Evolutionary conservation across 176 grass and related monocot genomes (phyloP), one percentile per base, ranked within the genome.

Genomic region (Zoysia pacifica): DNA sequence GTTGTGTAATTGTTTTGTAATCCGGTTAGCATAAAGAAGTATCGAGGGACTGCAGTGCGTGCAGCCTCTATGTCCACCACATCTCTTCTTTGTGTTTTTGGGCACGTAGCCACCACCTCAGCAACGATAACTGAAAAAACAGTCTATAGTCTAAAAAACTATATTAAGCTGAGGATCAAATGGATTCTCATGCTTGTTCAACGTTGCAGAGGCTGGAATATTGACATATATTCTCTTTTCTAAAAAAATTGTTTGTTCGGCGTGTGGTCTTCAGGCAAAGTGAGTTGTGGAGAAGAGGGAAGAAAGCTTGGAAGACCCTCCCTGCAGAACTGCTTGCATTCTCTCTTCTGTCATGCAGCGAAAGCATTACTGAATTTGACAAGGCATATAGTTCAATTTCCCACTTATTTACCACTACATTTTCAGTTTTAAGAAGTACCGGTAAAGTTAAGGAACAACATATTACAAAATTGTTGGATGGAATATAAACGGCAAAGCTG

Each of bases 321-420:
- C 12, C 28, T 28, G 28, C 28, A 28, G 28, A 28, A 28, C 48
- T 72, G 66, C 65, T 69, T 62, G 70, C 60, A 52, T 39, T 16
- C 64, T 54, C 69, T 39, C 20, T 48, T 9, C 4, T 38, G 1
- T 48, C 19, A 38, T 60, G 52, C 41, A 49, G 19, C 9, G 69
- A 79, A 75, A 81, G 69, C 70, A 69, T 69, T 86, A 42, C 52
- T 79, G 51, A 45, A 80, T 75, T 51, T 67, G 72, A 81, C 70
- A 81, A 61, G 11, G 14, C 38, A 73, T 75, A 59, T 3, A 36
- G 38, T 15, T 74, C 45, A 45, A 16, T 3, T 54, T 35, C 36
- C 7, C n/a, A 6, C 49, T 61, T 67, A 45, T 74, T 74, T 49
- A 43, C 38, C 15, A 9, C 51, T 35, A 38, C 44, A 35, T 6